Conservation (phyloP, 2,329 filamentous ascomycete species). For the Sclerotiophoma versabilis region DNA sequence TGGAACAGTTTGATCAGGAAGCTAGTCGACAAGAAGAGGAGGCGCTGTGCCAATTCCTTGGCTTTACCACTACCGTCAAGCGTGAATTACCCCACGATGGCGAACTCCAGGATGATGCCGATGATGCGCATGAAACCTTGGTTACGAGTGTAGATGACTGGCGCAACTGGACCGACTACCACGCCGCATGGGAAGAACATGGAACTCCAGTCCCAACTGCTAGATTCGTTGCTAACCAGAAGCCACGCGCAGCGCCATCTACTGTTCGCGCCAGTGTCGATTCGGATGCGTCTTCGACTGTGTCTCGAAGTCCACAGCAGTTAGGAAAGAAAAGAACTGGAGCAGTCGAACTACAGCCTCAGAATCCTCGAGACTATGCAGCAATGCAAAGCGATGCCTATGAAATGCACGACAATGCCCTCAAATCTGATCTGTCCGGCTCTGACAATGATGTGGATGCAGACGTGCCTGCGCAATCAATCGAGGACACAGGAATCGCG, state of each 20-base stretch:
- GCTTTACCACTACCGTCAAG: slow-evolving; percentile 29
- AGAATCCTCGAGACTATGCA: slow-evolving; percentile 33
- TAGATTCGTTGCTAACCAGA: slow-evolving; percentile 32
- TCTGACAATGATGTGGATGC: slow-evolving; percentile 8
- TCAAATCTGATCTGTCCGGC: background rate
- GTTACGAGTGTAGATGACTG: slow-evolving; percentile 54
- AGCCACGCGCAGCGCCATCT: background rate
- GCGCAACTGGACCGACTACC: slow-evolving; percentile 56
- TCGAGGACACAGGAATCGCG: background rate
- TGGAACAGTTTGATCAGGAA: slow-evolving; percentile 57
- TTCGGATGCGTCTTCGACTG: slow-evolving; percentile 4
- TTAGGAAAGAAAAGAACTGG: slow-evolving; percentile 5
- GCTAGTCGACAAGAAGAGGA: slow-evolving; percentile 55
- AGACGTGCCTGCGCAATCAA: slow-evolving; percentile 14
- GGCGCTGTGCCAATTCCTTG: slow-evolving; percentile 54
- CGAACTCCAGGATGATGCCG: slow-evolving; percentile 28
- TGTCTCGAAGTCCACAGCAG: background rate
- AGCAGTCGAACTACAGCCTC: slow-evolving; percentile 27
- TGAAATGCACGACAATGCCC: background rate
- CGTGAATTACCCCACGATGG: slow-evolving; percentile 26
- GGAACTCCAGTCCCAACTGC: slow-evolving; percentile 21
- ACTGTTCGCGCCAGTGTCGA: background rate
- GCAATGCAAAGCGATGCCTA: slow-evolving; percentile 24
- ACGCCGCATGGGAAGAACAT: slow-evolving; percentile 59
- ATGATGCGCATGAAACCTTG: slow-evolving; percentile 29